Conservation (phyloP, 1,284 basidiomycete genomes). For the Ceratobasidium theobromae region DNA sequence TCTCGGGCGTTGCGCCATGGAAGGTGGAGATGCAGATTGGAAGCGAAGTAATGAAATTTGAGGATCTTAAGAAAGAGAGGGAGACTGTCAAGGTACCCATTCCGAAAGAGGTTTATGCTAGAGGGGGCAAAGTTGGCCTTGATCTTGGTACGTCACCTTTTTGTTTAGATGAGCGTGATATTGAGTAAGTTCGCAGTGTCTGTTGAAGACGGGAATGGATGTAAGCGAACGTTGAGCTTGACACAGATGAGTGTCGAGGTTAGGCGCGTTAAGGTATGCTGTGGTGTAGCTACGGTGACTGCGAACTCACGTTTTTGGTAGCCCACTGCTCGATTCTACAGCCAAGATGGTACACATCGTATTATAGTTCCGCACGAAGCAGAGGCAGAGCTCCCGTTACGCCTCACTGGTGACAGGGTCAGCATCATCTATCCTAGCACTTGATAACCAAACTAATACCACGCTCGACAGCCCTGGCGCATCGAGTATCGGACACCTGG, state of each 20-base stretch:
- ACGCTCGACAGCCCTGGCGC: conserved; percentile 75
- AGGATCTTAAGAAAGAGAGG: conserved; percentile 55
- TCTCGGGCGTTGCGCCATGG: conserved; percentile 88
- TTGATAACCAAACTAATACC: conserved; percentile 18
- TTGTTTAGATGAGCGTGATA: neutral
- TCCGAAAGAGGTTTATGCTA: conserved; percentile 62
- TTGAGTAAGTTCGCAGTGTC: conserved; percentile 53
- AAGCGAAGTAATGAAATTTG: conserved; percentile 59
- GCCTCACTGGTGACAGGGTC: conserved; percentile 85
- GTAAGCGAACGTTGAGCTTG: conserved; percentile 74
- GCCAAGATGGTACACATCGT: conserved; percentile 56
- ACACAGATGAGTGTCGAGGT: conserved; percentile 87
- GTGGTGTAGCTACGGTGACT: neutral
- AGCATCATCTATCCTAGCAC: conserved; percentile 41
- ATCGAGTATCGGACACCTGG: conserved; percentile 69
- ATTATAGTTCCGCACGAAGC: conserved; percentile 78
- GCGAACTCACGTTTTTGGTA: conserved; percentile 41
- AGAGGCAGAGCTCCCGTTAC: conserved; percentile 68
- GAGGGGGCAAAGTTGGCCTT: conserved; percentile 79
- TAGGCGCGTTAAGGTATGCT: conserved; percentile 69
- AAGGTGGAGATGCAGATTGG: conserved; percentile 75
- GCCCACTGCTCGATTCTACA: conserved; percentile 87
- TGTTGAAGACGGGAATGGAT: conserved; percentile 87
- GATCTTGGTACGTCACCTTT: conserved; percentile 60
- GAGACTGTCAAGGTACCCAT: conserved; percentile 64